Conservation (phyloP, 306 rosid genomes). For the Glycyrrhiza uralensis region DNA sequence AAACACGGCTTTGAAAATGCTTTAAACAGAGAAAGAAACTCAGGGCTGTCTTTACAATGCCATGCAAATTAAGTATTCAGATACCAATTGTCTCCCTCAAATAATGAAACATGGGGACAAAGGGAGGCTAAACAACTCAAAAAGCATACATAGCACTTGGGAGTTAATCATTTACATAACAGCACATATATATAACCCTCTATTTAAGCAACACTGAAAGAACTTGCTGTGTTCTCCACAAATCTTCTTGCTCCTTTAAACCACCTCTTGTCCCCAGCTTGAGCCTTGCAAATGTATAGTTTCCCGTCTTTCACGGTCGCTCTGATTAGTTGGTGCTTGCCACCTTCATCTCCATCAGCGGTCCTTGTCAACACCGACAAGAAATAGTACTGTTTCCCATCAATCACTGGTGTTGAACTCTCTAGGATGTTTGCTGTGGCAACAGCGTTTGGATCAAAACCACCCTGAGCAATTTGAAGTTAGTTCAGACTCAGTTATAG, state of each 20-base stretch:
- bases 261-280: constrained; percentile 99
- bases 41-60: constrained; percentile 8
- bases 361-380: constrained; percentile 89
- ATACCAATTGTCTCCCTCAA: constrained; percentile 42
- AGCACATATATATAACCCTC: constrained; percentile 8
- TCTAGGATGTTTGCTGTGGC: constrained; percentile 89
- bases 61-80: constrained; percentile 33
- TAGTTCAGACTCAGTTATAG: constrained; percentile 26
- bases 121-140: constrained; percentile 27
- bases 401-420: constrained; percentile 24
- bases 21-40: not conserved
- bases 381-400: constrained; percentile 62
- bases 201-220: constrained; percentile 88
- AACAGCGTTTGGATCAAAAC: constrained; percentile 74
- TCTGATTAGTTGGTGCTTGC: constrained; percentile 83
- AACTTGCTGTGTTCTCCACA: constrained; percentile 68
- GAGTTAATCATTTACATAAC: constrained; percentile 46
- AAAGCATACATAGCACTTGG: constrained; percentile 29
- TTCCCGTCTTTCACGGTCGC: constrained; percentile 86
- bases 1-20: no score
- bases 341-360: constrained; percentile 98
- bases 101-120: constrained; percentile 24
- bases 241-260: constrained; percentile 91
- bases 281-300: constrained; percentile 90
- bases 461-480: constrained; percentile 58